Conservation (phyloP, 306 rosid species). For the Begonia masoniana region DNA sequence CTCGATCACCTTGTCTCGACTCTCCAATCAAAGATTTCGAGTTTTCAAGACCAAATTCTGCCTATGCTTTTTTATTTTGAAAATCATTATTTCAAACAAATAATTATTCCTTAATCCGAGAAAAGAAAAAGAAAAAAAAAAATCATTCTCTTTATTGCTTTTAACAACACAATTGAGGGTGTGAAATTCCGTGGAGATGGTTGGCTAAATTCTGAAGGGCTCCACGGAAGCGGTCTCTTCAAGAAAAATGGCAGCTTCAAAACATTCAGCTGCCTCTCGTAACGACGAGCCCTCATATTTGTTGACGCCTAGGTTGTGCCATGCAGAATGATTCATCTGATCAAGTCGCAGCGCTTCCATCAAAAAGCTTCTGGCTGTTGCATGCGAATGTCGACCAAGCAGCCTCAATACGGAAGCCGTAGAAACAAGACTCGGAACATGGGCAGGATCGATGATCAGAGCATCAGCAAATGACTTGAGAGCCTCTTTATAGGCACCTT, state of each 20-base stretch:
- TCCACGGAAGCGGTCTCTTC: slow-evolving; percentile 77
- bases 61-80: too few species aligned
- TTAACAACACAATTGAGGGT: too few species aligned
- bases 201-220: slow-evolving; percentile 33
- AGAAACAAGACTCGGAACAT: slow-evolving; percentile 64
- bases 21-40: too few species aligned
- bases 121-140: too few species aligned
- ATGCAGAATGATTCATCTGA: slow-evolving; percentile 50
- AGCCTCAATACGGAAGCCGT: slow-evolving; percentile 34
- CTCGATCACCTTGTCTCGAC: too few species aligned
- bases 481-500: slow-evolving; percentile 63
- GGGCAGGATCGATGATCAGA: slow-evolving; percentile 49
- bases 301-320: slow-evolving; percentile 75
- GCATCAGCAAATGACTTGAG: slow-evolving; percentile 41
- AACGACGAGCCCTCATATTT: slow-evolving; percentile 38
- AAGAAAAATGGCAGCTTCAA: slow-evolving; percentile 61
- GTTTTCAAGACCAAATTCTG: too few species aligned
- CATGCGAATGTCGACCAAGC: slow-evolving; percentile 23
- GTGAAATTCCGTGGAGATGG: too few species aligned
- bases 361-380: slow-evolving; percentile 45
- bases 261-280: slow-evolving; percentile 61
- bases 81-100: too few species aligned
- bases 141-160: too few species aligned
- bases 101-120: too few species aligned
- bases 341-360: slow-evolving; percentile 58